phyloP scores from a whole-genome alignment of 2,329 filamentous ascomycete species.

The Spiromastix sp. region DNA sequence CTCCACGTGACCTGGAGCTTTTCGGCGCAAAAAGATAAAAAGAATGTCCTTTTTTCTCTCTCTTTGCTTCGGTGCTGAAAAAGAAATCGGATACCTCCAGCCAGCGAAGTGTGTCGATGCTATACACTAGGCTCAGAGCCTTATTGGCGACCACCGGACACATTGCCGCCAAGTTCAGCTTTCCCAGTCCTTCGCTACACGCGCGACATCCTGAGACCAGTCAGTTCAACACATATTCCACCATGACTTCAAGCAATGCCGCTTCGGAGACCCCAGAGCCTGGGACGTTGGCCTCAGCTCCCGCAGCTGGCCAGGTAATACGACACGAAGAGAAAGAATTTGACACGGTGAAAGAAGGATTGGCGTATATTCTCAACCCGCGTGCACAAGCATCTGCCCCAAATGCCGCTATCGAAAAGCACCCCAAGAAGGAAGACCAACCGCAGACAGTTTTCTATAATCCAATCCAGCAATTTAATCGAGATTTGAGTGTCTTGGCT shows the following conservation, averaged over 20 bases:
- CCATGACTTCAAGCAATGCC: constrained; percentile 7
- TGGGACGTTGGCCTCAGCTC: constrained; percentile 11
- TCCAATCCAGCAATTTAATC: constrained; percentile 97
- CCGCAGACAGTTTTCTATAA: constrained; percentile 90
- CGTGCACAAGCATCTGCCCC: constrained; percentile 28
- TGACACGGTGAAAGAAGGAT: constrained; percentile 54
- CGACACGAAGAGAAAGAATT: constrained; percentile 44
- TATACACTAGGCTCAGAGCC: too few species aligned
- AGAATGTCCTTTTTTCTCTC: too few species aligned
- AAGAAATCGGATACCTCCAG: too few species aligned
- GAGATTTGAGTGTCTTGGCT: constrained; percentile 83
- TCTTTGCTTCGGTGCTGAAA: too few species aligned
- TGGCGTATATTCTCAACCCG: constrained; percentile 58
- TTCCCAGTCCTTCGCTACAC: neutral
- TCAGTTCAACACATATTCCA: constrained; percentile 1
- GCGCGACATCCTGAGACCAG: neutral
- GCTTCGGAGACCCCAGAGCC: constrained; percentile 9
- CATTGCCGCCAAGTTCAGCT: neutral
- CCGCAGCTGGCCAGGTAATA: constrained; percentile 18
- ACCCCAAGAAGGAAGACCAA: constrained; percentile 43
- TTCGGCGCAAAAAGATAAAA: too few species aligned
- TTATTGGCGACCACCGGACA: neutral
- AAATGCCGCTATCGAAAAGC: constrained; percentile 34
- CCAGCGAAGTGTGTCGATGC: too few species aligned
- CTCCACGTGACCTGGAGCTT: too few species aligned